These are phyloP conservation scores for Talaromyces thailandensis DNA, from an alignment of 495 filamentous ascomycete genomes.

Conservation along the genomic window DNA sequence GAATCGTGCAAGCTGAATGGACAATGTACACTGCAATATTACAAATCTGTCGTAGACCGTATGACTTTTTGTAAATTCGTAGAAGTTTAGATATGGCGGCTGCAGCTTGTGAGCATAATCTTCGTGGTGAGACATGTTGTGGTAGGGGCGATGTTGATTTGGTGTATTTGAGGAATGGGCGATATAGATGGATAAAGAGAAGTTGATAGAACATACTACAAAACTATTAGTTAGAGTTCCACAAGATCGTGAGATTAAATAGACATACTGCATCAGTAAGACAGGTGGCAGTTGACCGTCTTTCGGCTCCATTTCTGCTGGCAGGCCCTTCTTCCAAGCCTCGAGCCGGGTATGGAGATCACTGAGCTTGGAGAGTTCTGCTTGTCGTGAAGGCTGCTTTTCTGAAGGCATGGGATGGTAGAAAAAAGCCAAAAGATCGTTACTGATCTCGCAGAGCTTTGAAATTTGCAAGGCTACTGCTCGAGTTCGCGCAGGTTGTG, in stretches of 20 bases:
- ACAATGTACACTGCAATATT: slow-evolving; percentile 94
- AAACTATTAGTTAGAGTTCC: slow-evolving; percentile 19
- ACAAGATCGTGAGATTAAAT: neutral
- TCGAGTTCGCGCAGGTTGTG: slow-evolving; percentile 76
- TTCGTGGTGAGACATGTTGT: slow-evolving; percentile 79
- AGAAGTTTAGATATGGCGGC: slow-evolving; percentile 83
- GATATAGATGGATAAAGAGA: slow-evolving; percentile 93
- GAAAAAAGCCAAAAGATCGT: slow-evolving; percentile 81
- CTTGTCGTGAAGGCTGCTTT: slow-evolving; percentile 52
- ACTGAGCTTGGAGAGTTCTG: slow-evolving; percentile 87
- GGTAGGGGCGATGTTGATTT: slow-evolving; percentile 74
- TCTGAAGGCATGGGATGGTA: slow-evolving; percentile 69
- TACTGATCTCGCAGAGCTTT: slow-evolving; percentile 82
- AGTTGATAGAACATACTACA: slow-evolving; percentile 93
- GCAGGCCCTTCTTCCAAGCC: slow-evolving; percentile 80
- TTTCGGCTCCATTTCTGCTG: slow-evolving; percentile 78
- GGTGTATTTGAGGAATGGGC: slow-evolving; percentile 89
- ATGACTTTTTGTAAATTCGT: slow-evolving; percentile 84
- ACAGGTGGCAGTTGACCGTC: slow-evolving; percentile 84
- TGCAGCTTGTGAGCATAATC: slow-evolving; percentile 83
- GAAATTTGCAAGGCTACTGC: slow-evolving; percentile 77
- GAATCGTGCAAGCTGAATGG: slow-evolving; percentile 88
- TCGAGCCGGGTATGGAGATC: slow-evolving; percentile 87
- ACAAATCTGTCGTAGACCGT: slow-evolving; percentile 85
- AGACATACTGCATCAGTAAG: slow-evolving; percentile 82